These are phyloP conservation scores for Aspergillus coremiiformis DNA, from an alignment of 495 filamentous ascomycete genomes.

Conservation along the genomic window DNA sequence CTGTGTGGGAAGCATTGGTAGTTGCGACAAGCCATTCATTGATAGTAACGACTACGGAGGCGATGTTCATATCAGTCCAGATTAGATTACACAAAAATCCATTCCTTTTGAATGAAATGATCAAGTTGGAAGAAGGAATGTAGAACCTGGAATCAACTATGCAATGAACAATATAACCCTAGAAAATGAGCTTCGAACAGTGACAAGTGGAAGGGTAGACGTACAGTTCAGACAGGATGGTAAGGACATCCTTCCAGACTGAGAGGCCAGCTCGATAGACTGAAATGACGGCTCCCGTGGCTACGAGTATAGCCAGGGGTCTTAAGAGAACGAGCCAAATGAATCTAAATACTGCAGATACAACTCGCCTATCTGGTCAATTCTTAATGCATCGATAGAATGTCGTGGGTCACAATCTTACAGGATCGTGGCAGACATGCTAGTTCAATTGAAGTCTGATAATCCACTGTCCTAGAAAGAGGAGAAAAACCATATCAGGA, in stretches of 20 bases:
- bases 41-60: no score
- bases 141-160: no score
- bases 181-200: neutral
- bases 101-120: no score
- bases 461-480: no score
- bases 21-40: no score
- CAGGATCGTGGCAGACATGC: neutral
- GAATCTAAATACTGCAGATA: neutral
- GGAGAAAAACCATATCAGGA: no score
- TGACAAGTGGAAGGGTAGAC: neutral
- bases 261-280: neutral
- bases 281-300: neutral
- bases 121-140: no score
- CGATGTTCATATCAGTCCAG: no score
- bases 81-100: no score
- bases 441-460: neutral
- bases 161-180: no score
- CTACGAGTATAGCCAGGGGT: neutral
- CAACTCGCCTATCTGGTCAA: neutral
- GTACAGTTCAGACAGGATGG: neutral
- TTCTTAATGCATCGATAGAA: neutral
- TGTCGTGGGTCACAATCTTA: neutral
- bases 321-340: neutral
- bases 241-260: neutral
- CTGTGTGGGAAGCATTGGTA: no score